Base-by-base conservation (phyloP, 164 flowering plant genomes). In the Liquidambar formosana region DNA sequence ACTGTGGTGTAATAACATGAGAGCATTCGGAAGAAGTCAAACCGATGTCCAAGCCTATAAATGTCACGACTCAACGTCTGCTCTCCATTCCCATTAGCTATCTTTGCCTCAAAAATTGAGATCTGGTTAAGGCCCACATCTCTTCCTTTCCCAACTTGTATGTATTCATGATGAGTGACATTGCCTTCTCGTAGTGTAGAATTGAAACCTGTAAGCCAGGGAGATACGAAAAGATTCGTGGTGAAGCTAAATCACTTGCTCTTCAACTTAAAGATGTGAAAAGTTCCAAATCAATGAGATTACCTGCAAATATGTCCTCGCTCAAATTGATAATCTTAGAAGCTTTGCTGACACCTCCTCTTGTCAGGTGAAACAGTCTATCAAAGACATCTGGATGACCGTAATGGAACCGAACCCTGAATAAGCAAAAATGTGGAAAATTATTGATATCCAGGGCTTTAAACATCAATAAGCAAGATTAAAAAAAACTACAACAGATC, bases 351-450 rank as follows among this genome's bases (percentile, higher is more conserved):
- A 86, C 81, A 65, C 90, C 90, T 26, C 90, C 90, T 82, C 88
- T 77, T 1, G 88, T 84, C 25, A 86, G 81, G 76, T 86, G 90
- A 69, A 86, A 86, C 28, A 86, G 75, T 71, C 90, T 76, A 71
- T 86, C 90, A 75, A 86, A 86, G 16, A 86, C 86, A 78, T 86
- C 90, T 47, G 90, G 90, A 77, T 86, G 90, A 23, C 90, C 90
- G 68, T 86, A 86, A 57, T 86, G 90, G 75, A 86, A 86, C 47
- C 90, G 85, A 47, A 86, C 90, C 73, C 90, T 86, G 80, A 71
- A 79, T 27, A 27, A 65, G 22, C 33, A 67, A 12, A 65, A 63
- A 64, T 47, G 18, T 13, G 27, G n/a, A 18, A 52, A 23, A 49
- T 22, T 47, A 52, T 66, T 48, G 58, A 74, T 11, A 62, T 26